phyloP scores from a whole-genome alignment of 2,329 filamentous ascomycete species.

The Phialophora verrucosa region DNA sequence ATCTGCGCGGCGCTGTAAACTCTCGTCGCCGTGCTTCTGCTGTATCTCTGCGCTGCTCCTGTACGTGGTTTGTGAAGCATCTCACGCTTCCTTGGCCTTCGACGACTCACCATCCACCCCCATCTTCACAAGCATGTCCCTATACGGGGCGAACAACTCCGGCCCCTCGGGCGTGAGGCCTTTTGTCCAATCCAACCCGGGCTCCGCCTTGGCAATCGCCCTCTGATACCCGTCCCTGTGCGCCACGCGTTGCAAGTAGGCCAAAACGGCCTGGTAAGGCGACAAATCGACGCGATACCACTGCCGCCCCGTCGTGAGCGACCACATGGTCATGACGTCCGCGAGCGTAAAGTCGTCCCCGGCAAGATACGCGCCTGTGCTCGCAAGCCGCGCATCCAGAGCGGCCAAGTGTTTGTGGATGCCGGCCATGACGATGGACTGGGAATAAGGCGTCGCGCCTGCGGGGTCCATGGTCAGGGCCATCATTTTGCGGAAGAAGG shows the following conservation, averaged over 20 bases:
- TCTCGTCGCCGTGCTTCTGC: too few relatives aligned
- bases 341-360: constrained; percentile 68
- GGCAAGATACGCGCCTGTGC: constrained; percentile 60
- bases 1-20: too few relatives aligned
- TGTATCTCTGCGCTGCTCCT: too few relatives aligned
- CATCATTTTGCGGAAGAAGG: constrained; percentile 49
- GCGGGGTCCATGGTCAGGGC: constrained; percentile 44
- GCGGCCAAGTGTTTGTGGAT: constrained; percentile 50
- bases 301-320: constrained; percentile 65
- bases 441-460: constrained; percentile 42
- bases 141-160: constrained; percentile 17
- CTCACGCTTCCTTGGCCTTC: background rate
- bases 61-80: too few relatives aligned
- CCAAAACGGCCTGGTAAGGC: constrained; percentile 52
- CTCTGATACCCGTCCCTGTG: constrained; percentile 54
- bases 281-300: constrained; percentile 55
- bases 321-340: constrained; percentile 68
- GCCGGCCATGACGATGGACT: constrained; percentile 42
- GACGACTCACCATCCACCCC: constrained; percentile 6
- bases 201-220: constrained; percentile 59
- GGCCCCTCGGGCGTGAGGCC: constrained; percentile 20
- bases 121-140: constrained; percentile 10
- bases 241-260: constrained; percentile 54
- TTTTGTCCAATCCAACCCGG: constrained; percentile 47
- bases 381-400: constrained; percentile 57